Conservation (phyloP, 306 rosid species). For the Mimosa bimucronata region DNA sequence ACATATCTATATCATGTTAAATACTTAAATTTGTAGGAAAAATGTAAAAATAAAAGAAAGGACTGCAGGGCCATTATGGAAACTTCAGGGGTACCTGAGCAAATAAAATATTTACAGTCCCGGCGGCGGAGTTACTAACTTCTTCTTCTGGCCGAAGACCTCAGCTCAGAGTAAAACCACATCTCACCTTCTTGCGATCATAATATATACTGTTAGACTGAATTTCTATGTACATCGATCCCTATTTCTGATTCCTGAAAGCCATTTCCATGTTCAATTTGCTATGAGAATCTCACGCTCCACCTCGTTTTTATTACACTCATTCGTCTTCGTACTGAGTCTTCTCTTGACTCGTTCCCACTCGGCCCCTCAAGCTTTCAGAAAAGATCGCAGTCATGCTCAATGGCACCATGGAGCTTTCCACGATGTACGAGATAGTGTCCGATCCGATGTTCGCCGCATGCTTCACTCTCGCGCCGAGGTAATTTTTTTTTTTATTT, state of each 20-base stretch:
- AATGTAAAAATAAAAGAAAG: background rate
- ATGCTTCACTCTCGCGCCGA: constrained; percentile 98
- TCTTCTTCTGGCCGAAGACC: constrained; percentile 17
- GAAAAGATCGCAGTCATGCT: constrained; percentile 67
- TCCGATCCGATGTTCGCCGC: constrained; percentile 89
- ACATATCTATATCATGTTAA: no score
- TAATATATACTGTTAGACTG: background rate
- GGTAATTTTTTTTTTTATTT: constrained; percentile 44
- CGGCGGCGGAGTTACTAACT: constrained; percentile 17
- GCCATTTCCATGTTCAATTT: constrained; percentile 33
- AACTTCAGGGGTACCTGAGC: background rate
- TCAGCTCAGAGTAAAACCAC: background rate
- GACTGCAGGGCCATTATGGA: background rate
- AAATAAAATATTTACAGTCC: constrained; percentile 1
- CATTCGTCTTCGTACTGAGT: constrained; percentile 41
- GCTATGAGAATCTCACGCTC: constrained; percentile 32
- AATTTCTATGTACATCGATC: background rate
- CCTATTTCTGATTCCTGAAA: background rate
- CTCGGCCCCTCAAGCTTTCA: constrained; percentile 81
- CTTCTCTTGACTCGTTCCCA: constrained; percentile 60
- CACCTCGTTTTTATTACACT: constrained; percentile 22
- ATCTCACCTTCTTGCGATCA: background rate
- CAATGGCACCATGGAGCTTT: constrained; percentile 99
- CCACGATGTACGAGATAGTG: constrained; percentile 77
- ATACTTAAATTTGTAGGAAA: background rate